Base-by-base conservation (phyloP, 2,329 filamentous ascomycete genomes). In the Chalara sp. region DNA sequence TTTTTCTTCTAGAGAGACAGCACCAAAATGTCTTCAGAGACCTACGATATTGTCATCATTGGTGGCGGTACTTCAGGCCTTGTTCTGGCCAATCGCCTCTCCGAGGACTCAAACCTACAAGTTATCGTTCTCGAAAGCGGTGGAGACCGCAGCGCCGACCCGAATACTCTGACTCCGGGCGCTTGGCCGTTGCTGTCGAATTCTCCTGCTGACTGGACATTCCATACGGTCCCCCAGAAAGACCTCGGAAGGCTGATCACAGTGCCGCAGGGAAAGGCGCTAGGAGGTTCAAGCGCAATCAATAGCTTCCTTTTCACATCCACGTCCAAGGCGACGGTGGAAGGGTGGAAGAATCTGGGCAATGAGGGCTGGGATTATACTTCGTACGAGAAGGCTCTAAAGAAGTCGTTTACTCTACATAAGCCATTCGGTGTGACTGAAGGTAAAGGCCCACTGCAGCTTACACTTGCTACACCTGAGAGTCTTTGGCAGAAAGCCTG, bases 31-130 rank as follows among this genome's bases (percentile, higher is more conserved):
- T 21, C 21, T 21, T 21, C 21, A 21, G 48, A 50, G 13, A 44
- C 40, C 2, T 53, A 40, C 44, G 69, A 74, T 57, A 72, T 69
- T 47, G 56, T 73, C 40, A 56, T 73, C 28, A 66, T 71, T 8
- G 70, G 71, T 6, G 71, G 69, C 8, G 71, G 72, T 5, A 72
- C 70, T 0, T 64, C 70, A 4, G 70, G 71, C 6, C 62, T 72
- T 5, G 62, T 68, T 4, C 58, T 73, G 11, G 72, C 70, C 5
- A 60, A 62, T 28, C 66, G 70, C 4, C 64, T 73, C 21, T 64
- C 59, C n/a, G 67, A 70, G 47, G 62, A 70, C 53, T 55, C 59
- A 13, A 42, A 61, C 40, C 58, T 68, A 28, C 55, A 59, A 5
- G 67, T 73, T 6, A 57, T 68, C 6, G 68, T 72, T 6, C 54